Base-by-base conservation (phyloP, 176 grass and related monocot genomes). In the Chloris gayana region DNA sequence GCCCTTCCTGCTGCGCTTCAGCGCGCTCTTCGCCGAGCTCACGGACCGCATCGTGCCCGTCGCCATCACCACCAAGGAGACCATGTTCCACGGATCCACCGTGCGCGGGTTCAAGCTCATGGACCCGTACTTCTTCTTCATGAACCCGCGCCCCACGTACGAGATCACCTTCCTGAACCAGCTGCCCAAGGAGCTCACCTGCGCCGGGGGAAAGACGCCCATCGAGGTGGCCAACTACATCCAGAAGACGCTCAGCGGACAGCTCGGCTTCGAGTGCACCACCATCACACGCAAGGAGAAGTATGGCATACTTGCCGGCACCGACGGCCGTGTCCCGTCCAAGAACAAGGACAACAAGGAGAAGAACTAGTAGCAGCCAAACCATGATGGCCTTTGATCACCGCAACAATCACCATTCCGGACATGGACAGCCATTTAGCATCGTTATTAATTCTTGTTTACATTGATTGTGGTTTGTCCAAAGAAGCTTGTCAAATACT, bases 211-310 rank as follows among this genome's bases (percentile, higher is more conserved):
- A 44, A 93, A 88, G 86, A 64, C 92, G n/a, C 90, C 95, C 44
- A 91, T 95, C 60, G 95, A 98, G 84, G 92, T 98, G 33, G 95
- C 95, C 64, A 98, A 98, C 68, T 89, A 98, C 83, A 92, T 98
- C 76, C 95, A 98, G 80, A 87, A 90, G 84, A 87, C 89, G 54
- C 80, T 98, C 42, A 94, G 84, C 72, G 85, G 81, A 15, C 86
- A 89, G 73, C 92, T 98, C 26, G 92, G 92, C 3, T 98, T 98
- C 45, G 92, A 98, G 77, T 98, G 95, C 86, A 98, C 95, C 37
- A 69, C 83, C 80, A 82, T 95, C 82, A 95, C 95, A 5, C 91
- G 95, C 65, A 98, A 93, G 86, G 95, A 98, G 77, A 98, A 98
- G 90, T 98, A 98, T 47, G 33, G 84, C 59, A 91, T 95, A 72